Evolutionary conservation across 202 grass and related monocot genomes (phyloP).

Genomic region (Elaeis oleifera): DNA sequence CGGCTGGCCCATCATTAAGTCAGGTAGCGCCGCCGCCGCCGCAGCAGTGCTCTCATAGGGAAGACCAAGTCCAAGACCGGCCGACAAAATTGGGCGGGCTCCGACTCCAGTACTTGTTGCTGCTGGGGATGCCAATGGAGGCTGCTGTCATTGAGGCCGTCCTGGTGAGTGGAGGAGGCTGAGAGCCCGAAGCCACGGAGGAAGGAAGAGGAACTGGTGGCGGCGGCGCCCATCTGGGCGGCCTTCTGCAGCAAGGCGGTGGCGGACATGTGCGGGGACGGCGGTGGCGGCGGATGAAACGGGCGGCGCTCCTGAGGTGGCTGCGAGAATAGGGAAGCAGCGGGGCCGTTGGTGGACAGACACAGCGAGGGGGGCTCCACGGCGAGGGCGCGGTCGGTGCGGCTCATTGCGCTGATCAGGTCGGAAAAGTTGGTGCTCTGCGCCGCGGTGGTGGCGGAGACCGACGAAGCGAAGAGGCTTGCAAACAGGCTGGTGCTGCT

Average conservation of each 20-base stretch:
- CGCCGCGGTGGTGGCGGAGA: conserved; percentile 20
- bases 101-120: conserved; percentile 22
- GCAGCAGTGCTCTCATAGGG: conserved; percentile 45
- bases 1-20: conserved; percentile 79
- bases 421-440: conserved; percentile 23
- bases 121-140: conserved; percentile 48
- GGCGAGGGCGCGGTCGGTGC: conserved; percentile 14
- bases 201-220: conserved; percentile 58
- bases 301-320: conserved; percentile 33
- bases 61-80: conserved; percentile 68
- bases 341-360: conserved; percentile 43
- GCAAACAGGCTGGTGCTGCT: conserved; percentile 48
- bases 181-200: conserved; percentile 63
- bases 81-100: conserved; percentile 38
- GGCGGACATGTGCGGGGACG: conserved; percentile 78
- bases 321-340: conserved; percentile 34
- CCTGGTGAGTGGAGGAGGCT: conserved; percentile 32
- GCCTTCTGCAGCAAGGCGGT: conserved; percentile 91
- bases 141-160: conserved; percentile 24
- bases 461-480: conserved; percentile 68
- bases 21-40: conserved; percentile 35
- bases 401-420: conserved; percentile 12
- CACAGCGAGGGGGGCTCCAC: conserved; percentile 57
- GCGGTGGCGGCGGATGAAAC: conserved; percentile 29
- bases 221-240: conserved; percentile 71